Evolutionary conservation across 768 basidiomycete species (phyloP).

Genomic region (Hemileccinum rubropunctum): DNA sequence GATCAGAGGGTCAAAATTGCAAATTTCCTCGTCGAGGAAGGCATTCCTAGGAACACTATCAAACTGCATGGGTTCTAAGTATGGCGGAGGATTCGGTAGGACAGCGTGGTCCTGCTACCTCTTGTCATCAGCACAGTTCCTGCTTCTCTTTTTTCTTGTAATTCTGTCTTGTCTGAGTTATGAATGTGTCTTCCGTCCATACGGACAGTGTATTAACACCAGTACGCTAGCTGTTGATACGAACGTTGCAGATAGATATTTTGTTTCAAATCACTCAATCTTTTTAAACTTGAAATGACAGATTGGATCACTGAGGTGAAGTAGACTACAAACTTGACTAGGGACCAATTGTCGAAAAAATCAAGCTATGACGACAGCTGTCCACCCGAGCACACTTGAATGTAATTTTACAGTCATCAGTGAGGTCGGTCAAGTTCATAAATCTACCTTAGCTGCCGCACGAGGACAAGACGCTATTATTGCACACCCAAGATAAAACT

Average conservation of each 20-base stretch:
- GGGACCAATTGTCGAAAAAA: no score
- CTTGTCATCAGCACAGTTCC: constrained; percentile 10
- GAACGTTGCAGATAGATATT: constrained; percentile 24
- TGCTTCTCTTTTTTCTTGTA: constrained; percentile 18
- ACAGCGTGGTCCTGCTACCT: constrained; percentile 2
- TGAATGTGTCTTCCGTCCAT: constrained; percentile 14
- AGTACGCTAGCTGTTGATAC: constrained; percentile 23
- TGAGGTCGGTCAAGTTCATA: no score
- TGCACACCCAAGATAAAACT: constrained; percentile 10
- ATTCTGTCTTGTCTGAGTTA: constrained; percentile 17
- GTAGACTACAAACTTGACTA: no score
- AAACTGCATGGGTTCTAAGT: constrained; percentile 86
- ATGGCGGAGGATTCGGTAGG: constrained; percentile 1
- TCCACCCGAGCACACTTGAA: no score
- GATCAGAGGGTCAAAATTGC: constrained; percentile 93
- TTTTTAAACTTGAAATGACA: constrained; percentile 1
- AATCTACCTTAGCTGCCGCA: no score
- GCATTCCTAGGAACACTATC: constrained; percentile 72
- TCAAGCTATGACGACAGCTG: no score
- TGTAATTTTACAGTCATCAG: no score
- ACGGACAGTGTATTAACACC: constrained; percentile 27
- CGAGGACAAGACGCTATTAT: no score
- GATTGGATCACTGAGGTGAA: no score
- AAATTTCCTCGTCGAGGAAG: constrained; percentile 81
- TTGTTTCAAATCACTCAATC: constrained; percentile 5